Evolutionary conservation across 148 eudicot species (phyloP), one percentile per base, ranked within the genome.

Genomic region (Rhododendron henanense): DNA sequence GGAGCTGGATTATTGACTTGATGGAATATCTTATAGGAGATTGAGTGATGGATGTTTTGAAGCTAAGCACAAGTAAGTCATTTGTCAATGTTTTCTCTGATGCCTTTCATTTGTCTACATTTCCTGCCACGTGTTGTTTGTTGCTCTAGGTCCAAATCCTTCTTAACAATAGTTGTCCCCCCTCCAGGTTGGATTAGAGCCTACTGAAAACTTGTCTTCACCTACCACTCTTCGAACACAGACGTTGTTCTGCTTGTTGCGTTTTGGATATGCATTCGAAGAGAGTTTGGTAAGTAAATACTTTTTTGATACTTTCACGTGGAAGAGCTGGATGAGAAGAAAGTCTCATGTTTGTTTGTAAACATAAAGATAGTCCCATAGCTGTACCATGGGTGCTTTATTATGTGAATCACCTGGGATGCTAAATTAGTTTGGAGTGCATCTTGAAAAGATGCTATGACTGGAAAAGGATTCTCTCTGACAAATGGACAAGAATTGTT

Each of bases 1-100:
- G 86, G 91, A 93, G 87, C 73, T 92, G 74, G 95, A 94, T n/a
- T 94, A 87, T 88, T 87, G 91, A 81, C 94, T 94, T 82, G 94
- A 95, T 88, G 92, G 74, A 14, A 87, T 93, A 77, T 91, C 96
- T 35, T 91, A 86, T 50, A 91, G 95, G 83, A 91, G 91, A 79
- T 91, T 92, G 48, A 86, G 83, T 82, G 92, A 94, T 88, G 93
- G 95, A 13, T 93, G 92, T 88, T 88, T 89, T 79, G 91, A 91
- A 90, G 83, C 81, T 45, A 35, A 81, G 48, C 84, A 81, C 10
- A 81, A 4, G 73, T 81, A 55, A 81, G 83, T 81, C 9, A 25
- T 37, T 51, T 45, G 31, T 53, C 21, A 51, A 31, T 50, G 11
- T 79, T 79, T 50, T 55, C 41, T 55, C 45, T 8, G 16, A 59